phyloP scores from a whole-genome alignment of 768 basidiomycete species.

The Trametes cingulata region DNA sequence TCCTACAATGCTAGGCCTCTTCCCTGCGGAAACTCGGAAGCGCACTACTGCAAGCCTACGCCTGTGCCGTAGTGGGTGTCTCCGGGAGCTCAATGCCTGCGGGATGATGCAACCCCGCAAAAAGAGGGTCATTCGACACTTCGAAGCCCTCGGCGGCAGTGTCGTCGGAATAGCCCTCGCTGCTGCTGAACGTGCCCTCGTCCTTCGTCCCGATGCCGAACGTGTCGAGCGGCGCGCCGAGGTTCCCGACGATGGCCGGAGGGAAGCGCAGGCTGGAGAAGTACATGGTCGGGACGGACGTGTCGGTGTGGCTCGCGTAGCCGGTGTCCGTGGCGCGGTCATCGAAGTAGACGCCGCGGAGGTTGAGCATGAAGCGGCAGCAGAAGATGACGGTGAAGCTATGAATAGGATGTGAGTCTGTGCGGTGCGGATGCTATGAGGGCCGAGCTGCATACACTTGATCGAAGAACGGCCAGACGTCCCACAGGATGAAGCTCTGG shows the following conservation, averaged over 20 bases:
- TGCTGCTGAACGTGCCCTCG: background rate
- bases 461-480: slow-evolving; percentile 20
- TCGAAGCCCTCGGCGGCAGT: slow-evolving; percentile 2
- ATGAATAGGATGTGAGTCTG: background rate
- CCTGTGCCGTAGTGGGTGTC: background rate
- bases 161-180: background rate
- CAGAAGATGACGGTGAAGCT: slow-evolving; percentile 21
- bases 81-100: background rate
- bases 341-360: slow-evolving; percentile 16
- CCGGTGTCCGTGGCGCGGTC: background rate
- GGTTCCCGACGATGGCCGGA: slow-evolving; percentile 20
- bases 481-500: slow-evolving; percentile 15
- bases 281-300: background rate
- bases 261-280: slow-evolving; percentile 1
- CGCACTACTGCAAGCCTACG: background rate
- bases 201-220: background rate
- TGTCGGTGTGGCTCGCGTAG: background rate
- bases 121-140: slow-evolving; percentile 10
- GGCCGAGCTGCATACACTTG: slow-evolving; percentile 12
- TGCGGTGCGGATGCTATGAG: background rate
- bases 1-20: too few species aligned
- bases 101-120: background rate
- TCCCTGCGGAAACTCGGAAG: background rate
- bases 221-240: slow-evolving; percentile 20
- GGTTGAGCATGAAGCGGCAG: slow-evolving; percentile 23